A percentile compares a stretch with the other conserved stretches of the same genome.
Evolutionary conservation across 73 alveolate genomes (phyloP).

Genomic region (Durusdinium trenchii): DNA sequence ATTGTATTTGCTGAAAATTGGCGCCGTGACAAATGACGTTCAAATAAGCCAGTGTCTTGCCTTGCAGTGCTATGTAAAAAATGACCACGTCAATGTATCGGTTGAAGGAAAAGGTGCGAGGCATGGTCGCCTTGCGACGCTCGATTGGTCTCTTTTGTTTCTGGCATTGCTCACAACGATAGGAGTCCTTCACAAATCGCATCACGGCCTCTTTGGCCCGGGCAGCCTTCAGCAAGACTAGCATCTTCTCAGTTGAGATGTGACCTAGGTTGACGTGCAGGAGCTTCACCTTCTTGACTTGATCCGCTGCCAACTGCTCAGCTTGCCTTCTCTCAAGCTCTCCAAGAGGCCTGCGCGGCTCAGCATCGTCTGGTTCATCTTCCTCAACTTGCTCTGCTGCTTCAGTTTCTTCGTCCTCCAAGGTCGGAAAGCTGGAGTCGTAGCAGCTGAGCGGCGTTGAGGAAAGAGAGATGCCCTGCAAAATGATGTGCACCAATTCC

Average conservation of each 20-base stretch:
- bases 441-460: too few species aligned
- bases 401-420: neutral
- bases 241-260: neutral
- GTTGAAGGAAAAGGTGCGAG: constrained; percentile 3
- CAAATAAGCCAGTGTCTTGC: neutral
- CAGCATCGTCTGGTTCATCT: too few species aligned
- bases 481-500: neutral
- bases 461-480: too few species aligned
- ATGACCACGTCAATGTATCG: neutral
- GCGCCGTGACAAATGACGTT: constrained; percentile 37
- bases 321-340: neutral
- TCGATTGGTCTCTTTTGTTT: neutral
- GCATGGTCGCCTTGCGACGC: neutral
- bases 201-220: neutral
- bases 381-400: neutral
- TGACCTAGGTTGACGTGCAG: constrained; percentile 38
- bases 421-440: neutral
- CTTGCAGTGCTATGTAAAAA: neutral
- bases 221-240: constrained; percentile 12
- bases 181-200: constrained; percentile 1
- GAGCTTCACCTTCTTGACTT: neutral
- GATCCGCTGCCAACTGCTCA: neutral
- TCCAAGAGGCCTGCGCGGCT: too few species aligned
- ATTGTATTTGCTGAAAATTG: neutral
- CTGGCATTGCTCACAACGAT: neutral